Evolutionary conservation across 2,329 filamentous ascomycete genomes (phyloP).

Genomic region (Aspergillus versicolor): DNA sequence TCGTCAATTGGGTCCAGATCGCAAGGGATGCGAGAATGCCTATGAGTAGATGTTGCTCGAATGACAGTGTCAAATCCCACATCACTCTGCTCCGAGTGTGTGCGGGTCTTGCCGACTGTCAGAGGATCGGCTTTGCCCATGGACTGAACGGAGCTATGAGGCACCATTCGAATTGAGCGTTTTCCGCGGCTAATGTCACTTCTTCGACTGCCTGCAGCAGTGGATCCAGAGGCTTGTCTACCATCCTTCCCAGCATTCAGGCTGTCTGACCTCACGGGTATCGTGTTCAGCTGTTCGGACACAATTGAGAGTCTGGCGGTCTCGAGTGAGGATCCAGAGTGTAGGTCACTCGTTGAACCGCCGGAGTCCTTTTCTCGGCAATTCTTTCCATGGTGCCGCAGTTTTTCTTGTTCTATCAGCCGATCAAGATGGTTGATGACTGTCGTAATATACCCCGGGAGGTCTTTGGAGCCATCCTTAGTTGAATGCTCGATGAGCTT

Average conservation of each 20-base stretch:
- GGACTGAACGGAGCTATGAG: conserved; percentile 49
- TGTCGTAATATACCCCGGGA: conserved; percentile 55
- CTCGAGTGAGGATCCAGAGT: conserved; percentile 18
- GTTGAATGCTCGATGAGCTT: conserved; percentile 55
- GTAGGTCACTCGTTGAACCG: conserved; percentile 18
- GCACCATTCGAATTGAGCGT: conserved; percentile 58
- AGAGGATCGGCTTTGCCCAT: conserved; percentile 51
- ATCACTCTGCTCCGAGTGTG: neutral
- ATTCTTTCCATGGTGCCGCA: conserved; percentile 4
- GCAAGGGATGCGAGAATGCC: conserved; percentile 25
- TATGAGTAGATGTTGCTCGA: conserved; percentile 22
- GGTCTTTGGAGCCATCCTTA: conserved; percentile 43
- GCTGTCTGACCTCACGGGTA: neutral
- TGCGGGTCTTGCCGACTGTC: conserved; percentile 52
- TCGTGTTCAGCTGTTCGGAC: conserved; percentile 47
- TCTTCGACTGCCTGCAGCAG: conserved; percentile 8
- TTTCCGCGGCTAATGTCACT: conserved; percentile 22
- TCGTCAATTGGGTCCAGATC: conserved; percentile 47
- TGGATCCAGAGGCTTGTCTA: conserved; percentile 6
- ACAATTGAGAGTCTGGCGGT: conserved; percentile 48
- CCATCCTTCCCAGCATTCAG: neutral
- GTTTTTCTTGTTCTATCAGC: conserved; percentile 49
- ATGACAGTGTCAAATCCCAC: conserved; percentile 4
- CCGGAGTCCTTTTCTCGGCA: conserved; percentile 9
- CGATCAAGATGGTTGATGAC: conserved; percentile 62